Base-by-base conservation (phyloP, 805 yeast genomes). In the Candida ficus region DNA sequence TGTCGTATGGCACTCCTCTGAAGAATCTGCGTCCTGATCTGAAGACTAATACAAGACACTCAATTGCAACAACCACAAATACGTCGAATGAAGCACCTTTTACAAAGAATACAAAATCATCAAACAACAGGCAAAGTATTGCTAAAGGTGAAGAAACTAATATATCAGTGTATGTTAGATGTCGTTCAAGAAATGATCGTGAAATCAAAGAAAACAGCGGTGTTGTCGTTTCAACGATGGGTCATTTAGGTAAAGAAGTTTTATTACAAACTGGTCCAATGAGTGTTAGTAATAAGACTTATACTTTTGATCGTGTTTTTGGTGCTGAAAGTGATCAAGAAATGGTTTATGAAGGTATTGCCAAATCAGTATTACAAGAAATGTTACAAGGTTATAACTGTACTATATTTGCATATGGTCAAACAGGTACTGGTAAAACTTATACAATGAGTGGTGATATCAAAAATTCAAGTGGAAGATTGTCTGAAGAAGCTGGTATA, bases 381-480 rank as follows among this genome's bases (percentile, higher is more conserved):
- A 69, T 84, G 57, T 57, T 86, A 33, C 62, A 70, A 26, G 91
- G 89, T 16, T 82, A 80, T 54, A 85, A 85, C 54, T 86, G 87
- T 45, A 82, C 95, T 0, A 72, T 85, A 11, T 75, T 86, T 54
- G 93, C 95, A 0, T 87, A 88, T 63, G 95, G 95, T 1, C 95
- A 85, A 58, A 86, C 95, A 0, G 95, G 95, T 8, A 83, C 93
- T 0, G 95, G 95, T 14, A 86, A 85, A 53, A 85, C 95, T 0
- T 76, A 76, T 53, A 66, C 83, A 6, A 76, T 77, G 89, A 75
- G 82, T 7, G 93, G 95, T 7, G 83, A 83, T 37, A 72, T 80
- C 25, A 49, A 76, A 56, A 17, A n/a, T 12, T 45, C 65, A 65
- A 26, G 67, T 53, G 50, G 65, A 59, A 37, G 56, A 49, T 12